A percentile compares a stretch with the other conserved stretches of the same genome.
Evolutionary conservation across 2,329 filamentous ascomycete species (phyloP).

Genomic region (Epichloe gansuensis): DNA sequence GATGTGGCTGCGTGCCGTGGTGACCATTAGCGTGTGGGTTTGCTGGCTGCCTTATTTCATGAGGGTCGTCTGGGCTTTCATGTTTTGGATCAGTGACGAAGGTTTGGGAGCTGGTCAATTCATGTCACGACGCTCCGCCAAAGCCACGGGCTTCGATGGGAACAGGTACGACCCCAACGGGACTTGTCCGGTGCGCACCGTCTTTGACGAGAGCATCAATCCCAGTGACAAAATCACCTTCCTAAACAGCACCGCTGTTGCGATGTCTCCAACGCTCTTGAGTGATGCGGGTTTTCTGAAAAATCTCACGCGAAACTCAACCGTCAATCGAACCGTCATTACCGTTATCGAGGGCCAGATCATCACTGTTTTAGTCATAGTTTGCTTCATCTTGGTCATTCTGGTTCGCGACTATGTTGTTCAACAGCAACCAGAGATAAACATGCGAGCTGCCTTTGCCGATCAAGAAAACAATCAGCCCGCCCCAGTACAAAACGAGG

Average conservation of each 20-base stretch:
- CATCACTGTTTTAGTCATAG: conserved; percentile 81
- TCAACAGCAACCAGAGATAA: conserved; percentile 89
- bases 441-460: conserved; percentile 58
- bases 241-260: conserved; percentile 4
- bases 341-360: conserved; percentile 84
- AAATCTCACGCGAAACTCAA: conserved; percentile 54
- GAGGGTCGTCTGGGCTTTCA: conserved; percentile 79
- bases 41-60: conserved; percentile 81
- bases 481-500: conserved; percentile 8
- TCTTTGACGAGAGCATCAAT: conserved; percentile 8
- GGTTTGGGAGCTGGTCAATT: conserved; percentile 33
- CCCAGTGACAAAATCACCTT: conserved; percentile 9
- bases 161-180: neutral
- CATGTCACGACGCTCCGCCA: conserved; percentile 1
- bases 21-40: conserved; percentile 83
- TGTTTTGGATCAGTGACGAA: conserved; percentile 91
- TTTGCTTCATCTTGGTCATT: conserved; percentile 94
- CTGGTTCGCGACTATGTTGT: conserved; percentile 96
- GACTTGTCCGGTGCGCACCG: conserved; percentile 1
- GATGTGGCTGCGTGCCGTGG: conserved; percentile 63
- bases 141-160: neutral
- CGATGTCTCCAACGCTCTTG: conserved; percentile 31
- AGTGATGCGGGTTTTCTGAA: conserved; percentile 45
- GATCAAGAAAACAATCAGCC: conserved; percentile 24
- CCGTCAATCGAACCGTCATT: conserved; percentile 67